Conservation (phyloP, 768 basidiomycete species). For the Macrolepiota dolichaula region DNA sequence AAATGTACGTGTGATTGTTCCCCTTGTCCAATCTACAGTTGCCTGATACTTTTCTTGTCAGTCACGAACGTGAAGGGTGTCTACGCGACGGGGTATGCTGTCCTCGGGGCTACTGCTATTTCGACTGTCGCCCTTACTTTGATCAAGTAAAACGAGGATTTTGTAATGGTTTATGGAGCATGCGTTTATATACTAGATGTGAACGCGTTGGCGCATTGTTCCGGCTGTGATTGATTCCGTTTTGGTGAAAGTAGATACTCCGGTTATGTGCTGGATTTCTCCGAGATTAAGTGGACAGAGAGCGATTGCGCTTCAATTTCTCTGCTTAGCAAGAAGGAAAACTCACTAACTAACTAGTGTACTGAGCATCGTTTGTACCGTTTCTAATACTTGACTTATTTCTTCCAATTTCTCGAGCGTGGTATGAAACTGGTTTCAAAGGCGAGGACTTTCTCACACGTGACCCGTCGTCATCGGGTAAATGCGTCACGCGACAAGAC, state of each 20-base stretch:
- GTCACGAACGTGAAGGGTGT: slow-evolving; percentile 79
- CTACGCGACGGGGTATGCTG: slow-evolving; percentile 80
- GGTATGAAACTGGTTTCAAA: not conserved
- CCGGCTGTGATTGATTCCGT: not conserved
- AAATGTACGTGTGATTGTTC: slow-evolving; percentile 61
- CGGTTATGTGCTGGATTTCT: not conserved
- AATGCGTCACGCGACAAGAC: slow-evolving; percentile 3
- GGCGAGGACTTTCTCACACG: not conserved
- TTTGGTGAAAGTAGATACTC: not conserved
- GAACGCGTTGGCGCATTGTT: not conserved
- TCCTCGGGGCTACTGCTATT: slow-evolving; percentile 74
- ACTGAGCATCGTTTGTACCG: not conserved
- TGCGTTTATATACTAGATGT: not conserved
- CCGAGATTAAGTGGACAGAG: not conserved
- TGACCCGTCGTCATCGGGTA: slow-evolving; percentile 1
- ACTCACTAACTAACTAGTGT: not conserved
- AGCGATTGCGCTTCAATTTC: not conserved
- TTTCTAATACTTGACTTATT: not conserved
- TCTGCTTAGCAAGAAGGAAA: not conserved
- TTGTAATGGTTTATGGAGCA: not conserved
- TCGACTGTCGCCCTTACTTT: slow-evolving; percentile 62
- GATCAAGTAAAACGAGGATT: slow-evolving; percentile 19
- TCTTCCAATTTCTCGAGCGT: not conserved
- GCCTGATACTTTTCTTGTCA: slow-evolving; percentile 25
- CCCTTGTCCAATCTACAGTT: not conserved